Conservation (phyloP, 2,329 filamentous ascomycete species). For the Phialemoniopsis sp. region DNA sequence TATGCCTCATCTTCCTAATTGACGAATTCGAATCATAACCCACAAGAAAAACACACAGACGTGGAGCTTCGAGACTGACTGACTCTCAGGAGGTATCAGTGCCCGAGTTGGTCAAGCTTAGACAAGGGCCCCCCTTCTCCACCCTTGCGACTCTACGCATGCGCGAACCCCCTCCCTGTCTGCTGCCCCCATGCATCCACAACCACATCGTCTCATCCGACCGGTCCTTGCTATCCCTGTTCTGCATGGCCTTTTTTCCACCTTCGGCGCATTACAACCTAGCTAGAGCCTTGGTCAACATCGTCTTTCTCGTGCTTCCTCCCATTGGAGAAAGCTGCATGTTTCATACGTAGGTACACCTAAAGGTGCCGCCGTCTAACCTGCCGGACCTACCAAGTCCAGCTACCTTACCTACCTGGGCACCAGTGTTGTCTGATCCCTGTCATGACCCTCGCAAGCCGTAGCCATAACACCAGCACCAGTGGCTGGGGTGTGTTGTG, state of each 20-base stretch:
- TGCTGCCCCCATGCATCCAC: conserved; percentile 14
- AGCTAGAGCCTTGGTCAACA: conserved; percentile 1
- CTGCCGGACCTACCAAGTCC: background rate
- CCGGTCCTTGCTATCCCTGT: conserved; percentile 15
- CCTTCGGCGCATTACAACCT: too few relatives aligned
- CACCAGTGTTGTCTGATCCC: conserved; percentile 1
- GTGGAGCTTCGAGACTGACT: background rate
- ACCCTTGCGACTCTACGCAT: background rate
- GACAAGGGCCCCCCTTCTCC: background rate
- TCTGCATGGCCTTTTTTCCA: conserved; percentile 9
- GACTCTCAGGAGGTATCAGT: background rate
- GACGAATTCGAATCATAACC: too few relatives aligned
- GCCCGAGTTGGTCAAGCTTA: conserved; percentile 1
- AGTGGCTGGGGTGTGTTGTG: too few relatives aligned
- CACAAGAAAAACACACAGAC: background rate
- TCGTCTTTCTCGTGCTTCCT: conserved; percentile 3
- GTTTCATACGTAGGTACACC: conserved; percentile 25
- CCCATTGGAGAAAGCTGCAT: conserved; percentile 19
- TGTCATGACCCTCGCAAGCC: conserved; percentile 3
- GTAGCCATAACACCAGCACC: too few relatives aligned
- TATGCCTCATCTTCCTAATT: too few relatives aligned
- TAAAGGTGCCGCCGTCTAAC: background rate
- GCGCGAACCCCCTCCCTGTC: conserved; percentile 14
- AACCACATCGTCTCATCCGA: conserved; percentile 21
- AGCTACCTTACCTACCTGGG: too few relatives aligned